A percentile compares a stretch with the other conserved stretches of the same genome.
Conservation (phyloP, 2,329 filamentous ascomycete genomes). For the Diaporthe longicolla region DNA sequence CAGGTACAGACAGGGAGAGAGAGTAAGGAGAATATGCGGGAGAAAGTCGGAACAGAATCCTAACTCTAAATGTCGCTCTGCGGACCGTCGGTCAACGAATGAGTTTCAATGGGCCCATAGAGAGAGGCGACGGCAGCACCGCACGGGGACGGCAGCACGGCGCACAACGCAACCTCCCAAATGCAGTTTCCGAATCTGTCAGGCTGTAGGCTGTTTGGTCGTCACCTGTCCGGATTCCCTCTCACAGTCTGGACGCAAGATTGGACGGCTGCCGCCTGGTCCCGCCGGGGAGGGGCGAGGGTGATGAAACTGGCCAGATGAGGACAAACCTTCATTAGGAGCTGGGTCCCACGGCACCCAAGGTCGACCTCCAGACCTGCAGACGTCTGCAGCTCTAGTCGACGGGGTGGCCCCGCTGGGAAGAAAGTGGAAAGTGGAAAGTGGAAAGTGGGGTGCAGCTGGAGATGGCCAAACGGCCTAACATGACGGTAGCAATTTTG, state of each 20-base stretch:
- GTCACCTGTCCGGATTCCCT: slow-evolving; percentile 12
- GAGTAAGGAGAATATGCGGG: neutral
- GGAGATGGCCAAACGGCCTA: slow-evolving; percentile 26
- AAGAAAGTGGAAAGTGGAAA: slow-evolving; percentile 28
- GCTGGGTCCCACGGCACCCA: slow-evolving; percentile 9
- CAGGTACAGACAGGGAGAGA: neutral
- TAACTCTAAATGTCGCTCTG: slow-evolving; percentile 34
- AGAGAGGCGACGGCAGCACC: slow-evolving; percentile 1
- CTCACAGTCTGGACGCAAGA: slow-evolving; percentile 12
- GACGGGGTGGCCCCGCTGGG: slow-evolving; percentile 15
- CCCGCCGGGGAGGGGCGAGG: neutral
- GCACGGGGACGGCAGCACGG: neutral
- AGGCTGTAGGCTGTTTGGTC: slow-evolving; percentile 13
- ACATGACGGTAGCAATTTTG: slow-evolving; percentile 31
- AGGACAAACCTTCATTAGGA: slow-evolving; percentile 31
- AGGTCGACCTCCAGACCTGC: neutral
- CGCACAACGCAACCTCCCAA: slow-evolving; percentile 19
- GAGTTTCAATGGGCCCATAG: neutral
- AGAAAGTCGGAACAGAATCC: slow-evolving; percentile 21
- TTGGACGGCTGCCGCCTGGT: slow-evolving; percentile 19
- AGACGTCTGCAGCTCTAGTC: slow-evolving; percentile 12
- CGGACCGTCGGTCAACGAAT: neutral
- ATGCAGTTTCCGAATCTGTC: slow-evolving; percentile 16
- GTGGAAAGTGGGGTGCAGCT: slow-evolving; percentile 27
- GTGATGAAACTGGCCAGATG: slow-evolving; percentile 33